Base-by-base conservation (phyloP, 495 filamentous ascomycete species). In the Annulohypoxylon maeteangense region DNA sequence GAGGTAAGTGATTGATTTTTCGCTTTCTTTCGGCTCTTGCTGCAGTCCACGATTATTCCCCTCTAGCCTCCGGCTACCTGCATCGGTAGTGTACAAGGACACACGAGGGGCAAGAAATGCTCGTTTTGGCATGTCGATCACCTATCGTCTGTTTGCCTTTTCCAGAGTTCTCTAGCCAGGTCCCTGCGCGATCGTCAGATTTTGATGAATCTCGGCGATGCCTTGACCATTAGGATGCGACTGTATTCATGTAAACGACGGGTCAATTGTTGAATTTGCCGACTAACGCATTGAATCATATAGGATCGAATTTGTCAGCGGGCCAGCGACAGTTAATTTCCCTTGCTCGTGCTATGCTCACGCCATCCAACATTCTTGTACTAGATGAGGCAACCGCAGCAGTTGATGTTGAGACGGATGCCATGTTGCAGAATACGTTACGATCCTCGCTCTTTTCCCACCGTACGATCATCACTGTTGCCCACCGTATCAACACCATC, bases 321-420 rank as follows among this genome's bases (percentile, higher is more conserved):
- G 93, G 93, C 56, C 90, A 99, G 78, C 90, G 95, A 61, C 95
- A 98, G 80, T 89, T 99, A 65, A 86, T 98, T 40, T 96, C 92
- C 50, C 86, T 99, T 55, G 96, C 96, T 10, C 91, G 96, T 58
- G 96, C 96, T 18, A 87, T 99, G 73, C 85, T 99, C 25, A 94
- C 95, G 4, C 95, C 95, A 22, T 97, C 93, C 78, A 98, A 98
- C 79, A 98, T 99, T 75, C 87, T 99, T 62, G 93, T 99, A 0
- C 87, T 98, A 40, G 95, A 99, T 78, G 96, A 99, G 84, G 96
- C 96, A 65, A 99, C 96, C 42, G 95, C 95, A 25, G 93, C 95
- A 18, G 95, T 99, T 25, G 95, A 99, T 78, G 90, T 97, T 53
- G 92, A 97, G 85, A 97, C 94, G 0, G 94, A 97, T 78, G 91